Evolutionary conservation across 139 green algal genomes (phyloP), one percentile per base, ranked within the genome.

Genomic region (Tetradesmus lagerheimii): DNA sequence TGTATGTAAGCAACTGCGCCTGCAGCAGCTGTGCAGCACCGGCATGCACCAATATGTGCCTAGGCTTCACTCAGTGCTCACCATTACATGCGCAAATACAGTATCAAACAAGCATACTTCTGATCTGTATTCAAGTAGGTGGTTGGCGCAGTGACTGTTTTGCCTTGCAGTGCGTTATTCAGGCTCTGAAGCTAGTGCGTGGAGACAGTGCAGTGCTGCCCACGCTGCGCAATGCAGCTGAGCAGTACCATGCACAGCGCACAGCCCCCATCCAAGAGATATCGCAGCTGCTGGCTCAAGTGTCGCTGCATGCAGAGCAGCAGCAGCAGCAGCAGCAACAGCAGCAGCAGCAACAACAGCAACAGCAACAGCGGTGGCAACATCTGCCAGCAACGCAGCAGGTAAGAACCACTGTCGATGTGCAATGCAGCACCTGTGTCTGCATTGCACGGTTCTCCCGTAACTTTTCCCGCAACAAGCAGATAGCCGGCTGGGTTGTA

Each of bases 271-370:
- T 86, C 1, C n/a, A 86, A 8, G 87, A 91, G 37, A 62, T 91
- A n/a, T 79, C 87, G 8, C 18, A 45, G 14, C 77, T 91, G 14
- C 38, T 91, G 27, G 53, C 87, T 14, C 77, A 86, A 29, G 67
- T 91, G 18, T 81, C 77, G 0, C 23, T 91, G 39, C 78, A 87
- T 11, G 57, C 78, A 57, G 57, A 91, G 78, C 57, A 86, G 86
- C 71, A 77, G 47, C 25, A 12, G 82, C 14, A 45, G 6, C 15
- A 41, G 14, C 81, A 71, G 35, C 41, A 16, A 27, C 31, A 47
- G 71, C 67, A 39, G 62, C 9, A 20, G 9, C 35, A 6, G 34
- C 53, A 80, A 11, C 35, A 47, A 18, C 83, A 88, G 83, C 57
- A 35, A 53, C 83, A 35, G 23, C 8, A 20, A 15, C 29, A 62